Evolutionary conservation across 306 rosid species (phyloP), one percentile per base, ranked within the genome.

Genomic region (Cajanus cajan): DNA sequence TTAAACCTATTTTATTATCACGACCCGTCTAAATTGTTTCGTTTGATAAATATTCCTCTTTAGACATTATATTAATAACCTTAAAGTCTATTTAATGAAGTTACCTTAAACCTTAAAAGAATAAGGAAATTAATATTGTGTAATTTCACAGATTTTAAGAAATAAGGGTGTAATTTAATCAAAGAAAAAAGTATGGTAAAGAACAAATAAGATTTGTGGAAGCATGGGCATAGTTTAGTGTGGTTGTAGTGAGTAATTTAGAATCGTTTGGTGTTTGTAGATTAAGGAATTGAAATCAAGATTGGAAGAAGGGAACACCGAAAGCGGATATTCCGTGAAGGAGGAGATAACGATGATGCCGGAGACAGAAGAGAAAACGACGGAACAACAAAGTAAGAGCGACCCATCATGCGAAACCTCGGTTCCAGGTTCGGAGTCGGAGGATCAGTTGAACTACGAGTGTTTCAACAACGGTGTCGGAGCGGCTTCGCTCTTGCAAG

Each of bases 211-310:
- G 31, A 28, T 28, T 28, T 28, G 3, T 28, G 31, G 31, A 28
- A 28, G 3, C 31, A 28, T 28, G 31, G 31, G n/a, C n/a, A n/a
- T n/a, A n/a, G n/a, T n/a, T n/a, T 28, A 28, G 31, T 28, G 31
- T 28, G n/a, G 3, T 28, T 28, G 3, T 28, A 28, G 48, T 43
- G 50, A 44, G 16, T 52, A 13, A 28, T 6, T 14, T 6, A 41
- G 16, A 66, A 16, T 61, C 14, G 44, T n/a, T 0, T 68, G n/a
- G 28, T 63, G 25, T 76, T 71, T 59, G 54, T 82, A 92, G 97
- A 77, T 92, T 8, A 83, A 78, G 79, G 96, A 92, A 63, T 59
- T 92, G 90, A 92, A 89, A 73, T 73, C 86, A 0, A 90, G 84
- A 70, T 24, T 86, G 25, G 66, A 80, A 41, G 95, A 90, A 21